These are phyloP conservation scores for Chlorella sp. DNA, from an alignment of 139 green algal species.

Conservation along the genomic window DNA sequence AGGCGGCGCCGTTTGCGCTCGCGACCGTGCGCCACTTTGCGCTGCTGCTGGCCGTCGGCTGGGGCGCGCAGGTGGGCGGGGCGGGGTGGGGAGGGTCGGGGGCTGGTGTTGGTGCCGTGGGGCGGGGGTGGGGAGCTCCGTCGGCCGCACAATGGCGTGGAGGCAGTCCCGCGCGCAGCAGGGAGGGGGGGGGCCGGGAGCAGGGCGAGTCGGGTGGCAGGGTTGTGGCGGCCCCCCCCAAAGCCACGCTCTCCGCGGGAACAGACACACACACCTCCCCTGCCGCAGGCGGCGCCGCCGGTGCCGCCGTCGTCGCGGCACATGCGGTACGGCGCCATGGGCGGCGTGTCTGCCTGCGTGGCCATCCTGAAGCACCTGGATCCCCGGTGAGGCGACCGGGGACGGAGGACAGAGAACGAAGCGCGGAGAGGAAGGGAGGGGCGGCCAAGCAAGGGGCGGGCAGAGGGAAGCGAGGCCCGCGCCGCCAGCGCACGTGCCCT, in stretches of 20 bases:
- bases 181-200: too few species aligned
- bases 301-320: conserved; percentile 36
- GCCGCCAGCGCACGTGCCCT: too few species aligned
- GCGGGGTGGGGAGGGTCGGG: neutral
- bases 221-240: too few species aligned
- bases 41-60: conserved; percentile 82
- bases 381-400: too few species aligned
- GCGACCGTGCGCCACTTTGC: conserved; percentile 88
- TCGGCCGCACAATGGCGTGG: too few species aligned
- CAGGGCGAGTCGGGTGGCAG: too few species aligned
- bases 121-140: neutral
- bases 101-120: neutral
- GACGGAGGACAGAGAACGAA: too few species aligned
- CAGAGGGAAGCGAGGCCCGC: too few species aligned
- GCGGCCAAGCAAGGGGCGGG: too few species aligned
- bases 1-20: conserved; percentile 65
- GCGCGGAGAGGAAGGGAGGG: too few species aligned
- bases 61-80: conserved; percentile 16
- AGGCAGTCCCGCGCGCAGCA: too few species aligned
- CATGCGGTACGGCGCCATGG: conserved; percentile 32
- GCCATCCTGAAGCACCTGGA: conserved; percentile 70
- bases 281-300: neutral
- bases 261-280: neutral
- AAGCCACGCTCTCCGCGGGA: too few species aligned
- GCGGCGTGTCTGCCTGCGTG: conserved; percentile 49